Conservation (phyloP, 768 basidiomycete genomes). For the Dioszegia crocea region DNA sequence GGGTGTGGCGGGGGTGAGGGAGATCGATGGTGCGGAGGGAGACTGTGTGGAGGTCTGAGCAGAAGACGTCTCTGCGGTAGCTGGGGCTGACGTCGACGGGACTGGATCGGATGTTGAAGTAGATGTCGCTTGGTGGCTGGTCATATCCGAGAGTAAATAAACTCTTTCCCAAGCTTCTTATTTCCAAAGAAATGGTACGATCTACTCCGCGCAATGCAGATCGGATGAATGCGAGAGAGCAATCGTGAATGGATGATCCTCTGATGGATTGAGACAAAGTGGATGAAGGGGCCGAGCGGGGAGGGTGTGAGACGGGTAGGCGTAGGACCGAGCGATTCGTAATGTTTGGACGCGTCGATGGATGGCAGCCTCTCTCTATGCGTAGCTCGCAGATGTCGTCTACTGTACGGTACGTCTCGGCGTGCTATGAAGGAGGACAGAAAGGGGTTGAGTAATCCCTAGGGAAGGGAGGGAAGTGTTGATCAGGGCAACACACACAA, state of each 20-base stretch:
- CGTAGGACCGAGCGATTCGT: too few species aligned
- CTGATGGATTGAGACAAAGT: too few species aligned
- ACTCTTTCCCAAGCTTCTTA: neutral
- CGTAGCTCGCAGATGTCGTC: too few species aligned
- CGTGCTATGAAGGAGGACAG: neutral
- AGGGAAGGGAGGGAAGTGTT: neutral
- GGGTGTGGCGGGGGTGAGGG: conserved; percentile 3
- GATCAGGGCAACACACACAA: neutral
- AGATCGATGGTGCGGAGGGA: neutral
- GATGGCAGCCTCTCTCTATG: too few species aligned
- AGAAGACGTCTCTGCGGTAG: neutral
- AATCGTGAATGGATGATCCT: too few species aligned
- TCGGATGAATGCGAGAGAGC: too few species aligned
- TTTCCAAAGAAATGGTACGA: too few species aligned
- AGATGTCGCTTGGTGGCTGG: neutral
- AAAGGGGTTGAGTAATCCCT: neutral
- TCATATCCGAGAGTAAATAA: neutral
- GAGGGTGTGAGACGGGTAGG: too few species aligned
- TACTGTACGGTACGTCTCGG: too few species aligned
- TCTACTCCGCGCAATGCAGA: too few species aligned
- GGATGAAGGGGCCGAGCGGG: too few species aligned
- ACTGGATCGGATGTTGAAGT: neutral
- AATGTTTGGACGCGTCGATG: too few species aligned
- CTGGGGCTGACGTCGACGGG: neutral
- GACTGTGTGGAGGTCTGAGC: neutral